phyloP scores from a whole-genome alignment of 441 rosid genomes.

The Croton laevigatus region DNA sequence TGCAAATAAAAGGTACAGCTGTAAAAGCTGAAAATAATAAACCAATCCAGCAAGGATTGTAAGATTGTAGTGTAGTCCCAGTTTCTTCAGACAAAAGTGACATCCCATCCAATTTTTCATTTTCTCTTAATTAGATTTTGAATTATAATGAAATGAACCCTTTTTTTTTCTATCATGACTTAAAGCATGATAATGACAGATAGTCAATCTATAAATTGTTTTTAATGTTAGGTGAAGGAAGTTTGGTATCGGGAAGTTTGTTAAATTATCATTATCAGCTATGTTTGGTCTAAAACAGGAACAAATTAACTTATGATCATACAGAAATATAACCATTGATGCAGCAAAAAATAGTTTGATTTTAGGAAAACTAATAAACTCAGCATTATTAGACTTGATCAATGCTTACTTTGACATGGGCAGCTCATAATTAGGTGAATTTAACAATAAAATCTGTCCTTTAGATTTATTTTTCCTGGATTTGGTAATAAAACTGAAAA shows the following conservation, averaged over 20 bases:
- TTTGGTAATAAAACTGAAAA: too few relatives aligned
- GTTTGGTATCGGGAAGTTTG: not conserved
- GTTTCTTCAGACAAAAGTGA: conserved; percentile 11
- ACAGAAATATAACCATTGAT: not conserved
- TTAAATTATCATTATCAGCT: not conserved
- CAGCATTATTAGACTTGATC: not conserved
- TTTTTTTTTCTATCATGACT: not conserved
- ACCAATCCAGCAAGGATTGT: conserved; percentile 21
- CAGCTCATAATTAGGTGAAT: not conserved
- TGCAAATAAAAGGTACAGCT: not conserved
- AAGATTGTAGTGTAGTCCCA: not conserved
- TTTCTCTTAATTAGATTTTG: not conserved
- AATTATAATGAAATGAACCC: conserved; percentile 1
- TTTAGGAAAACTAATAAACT: not conserved
- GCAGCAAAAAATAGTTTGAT: not conserved
- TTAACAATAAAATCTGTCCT: not conserved
- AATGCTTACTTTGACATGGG: not conserved
- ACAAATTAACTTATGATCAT: not conserved
- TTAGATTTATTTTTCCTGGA: not conserved
- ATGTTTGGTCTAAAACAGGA: not conserved
- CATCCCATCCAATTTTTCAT: not conserved
- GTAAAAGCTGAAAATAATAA: conserved; percentile 11
- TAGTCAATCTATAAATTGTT: conserved; percentile 2
- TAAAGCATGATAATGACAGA: not conserved
- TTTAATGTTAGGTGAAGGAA: not conserved